phyloP scores from a whole-genome alignment of 257 asterid species.

The Nicotiana obtusifolia region DNA sequence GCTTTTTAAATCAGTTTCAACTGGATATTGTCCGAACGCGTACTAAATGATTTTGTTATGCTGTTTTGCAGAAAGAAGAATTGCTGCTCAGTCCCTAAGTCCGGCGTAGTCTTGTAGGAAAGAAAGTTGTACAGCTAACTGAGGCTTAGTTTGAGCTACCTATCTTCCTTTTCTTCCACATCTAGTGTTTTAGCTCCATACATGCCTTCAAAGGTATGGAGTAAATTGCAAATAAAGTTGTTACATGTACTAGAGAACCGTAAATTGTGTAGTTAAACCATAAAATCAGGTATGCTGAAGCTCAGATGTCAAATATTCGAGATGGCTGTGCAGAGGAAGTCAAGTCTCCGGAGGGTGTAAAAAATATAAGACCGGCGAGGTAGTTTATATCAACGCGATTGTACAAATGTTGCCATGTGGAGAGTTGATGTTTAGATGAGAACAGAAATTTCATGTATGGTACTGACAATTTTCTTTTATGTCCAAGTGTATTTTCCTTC shows the following conservation, averaged over 20 bases:
- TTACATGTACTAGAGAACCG: conserved; percentile 39
- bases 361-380: conserved; percentile 24
- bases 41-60: neutral
- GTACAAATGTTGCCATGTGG: conserved; percentile 34
- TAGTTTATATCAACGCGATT: conserved; percentile 23
- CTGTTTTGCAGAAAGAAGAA: conserved; percentile 48
- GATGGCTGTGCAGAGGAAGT: conserved; percentile 34
- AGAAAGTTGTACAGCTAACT: conserved; percentile 73
- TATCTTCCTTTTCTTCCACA: conserved; percentile 8
- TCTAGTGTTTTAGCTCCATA: neutral
- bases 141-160: conserved; percentile 69
- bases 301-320: conserved; percentile 26
- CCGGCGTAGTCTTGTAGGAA: conserved; percentile 34
- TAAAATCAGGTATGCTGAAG: conserved; percentile 30
- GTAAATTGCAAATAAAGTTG: conserved; percentile 36
- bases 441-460: conserved; percentile 24
- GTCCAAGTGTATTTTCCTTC: conserved; percentile 14
- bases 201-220: conserved; percentile 9
- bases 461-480: conserved; percentile 15
- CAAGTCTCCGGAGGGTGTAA: conserved; percentile 21
- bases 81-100: conserved; percentile 34
- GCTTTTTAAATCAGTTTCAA: neutral
- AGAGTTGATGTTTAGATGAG: conserved; percentile 24
- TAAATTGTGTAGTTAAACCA: conserved; percentile 39
- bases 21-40: neutral